phyloP scores from a whole-genome alignment of 768 basidiomycete genomes.

The Collybia nuda region DNA sequence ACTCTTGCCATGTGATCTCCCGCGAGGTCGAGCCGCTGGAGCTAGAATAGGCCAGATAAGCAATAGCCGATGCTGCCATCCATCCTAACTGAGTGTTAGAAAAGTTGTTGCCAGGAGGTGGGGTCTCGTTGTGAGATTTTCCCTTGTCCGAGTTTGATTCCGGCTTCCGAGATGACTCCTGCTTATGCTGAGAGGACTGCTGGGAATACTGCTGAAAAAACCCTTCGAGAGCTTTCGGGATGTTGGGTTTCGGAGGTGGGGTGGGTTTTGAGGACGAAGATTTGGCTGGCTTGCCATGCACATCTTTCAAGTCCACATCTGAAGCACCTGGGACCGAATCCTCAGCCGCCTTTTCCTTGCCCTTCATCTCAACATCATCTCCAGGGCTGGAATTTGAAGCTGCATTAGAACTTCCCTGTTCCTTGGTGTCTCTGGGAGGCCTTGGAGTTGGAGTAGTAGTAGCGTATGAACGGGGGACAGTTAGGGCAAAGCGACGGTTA shows the following conservation, averaged over 20 bases:
- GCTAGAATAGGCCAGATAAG: slow-evolving; percentile 66
- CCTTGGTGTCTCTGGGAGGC: slow-evolving; percentile 16
- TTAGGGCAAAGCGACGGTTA: slow-evolving; percentile 34
- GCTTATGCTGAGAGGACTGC: slow-evolving; percentile 37
- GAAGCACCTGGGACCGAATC: slow-evolving; percentile 3
- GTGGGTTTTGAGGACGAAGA: slow-evolving; percentile 11
- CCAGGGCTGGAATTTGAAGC: slow-evolving; percentile 14
- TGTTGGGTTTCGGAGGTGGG: slow-evolving; percentile 36
- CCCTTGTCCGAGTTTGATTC: slow-evolving; percentile 39
- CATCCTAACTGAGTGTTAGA: slow-evolving; percentile 56
- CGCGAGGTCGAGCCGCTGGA: slow-evolving; percentile 56
- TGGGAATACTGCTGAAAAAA: slow-evolving; percentile 73
- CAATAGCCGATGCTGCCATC: slow-evolving; percentile 52
- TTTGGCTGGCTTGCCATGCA: slow-evolving; percentile 25
- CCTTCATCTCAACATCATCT: slow-evolving; percentile 25
- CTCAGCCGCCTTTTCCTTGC: slow-evolving; percentile 29
- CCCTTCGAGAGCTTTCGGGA: slow-evolving; percentile 72
- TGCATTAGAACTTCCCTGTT: slow-evolving; percentile 6
- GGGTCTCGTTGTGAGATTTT: slow-evolving; percentile 32
- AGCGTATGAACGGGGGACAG: slow-evolving; percentile 43
- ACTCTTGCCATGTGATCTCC: slow-evolving; percentile 99
- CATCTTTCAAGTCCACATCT: slow-evolving; percentile 10
- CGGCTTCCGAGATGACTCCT: slow-evolving; percentile 27
- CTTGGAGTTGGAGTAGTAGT: slow-evolving; percentile 34
- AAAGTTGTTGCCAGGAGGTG: slow-evolving; percentile 60